Conservation (phyloP, 2,329 filamentous ascomycete genomes). For the Diaporthe helianthi region DNA sequence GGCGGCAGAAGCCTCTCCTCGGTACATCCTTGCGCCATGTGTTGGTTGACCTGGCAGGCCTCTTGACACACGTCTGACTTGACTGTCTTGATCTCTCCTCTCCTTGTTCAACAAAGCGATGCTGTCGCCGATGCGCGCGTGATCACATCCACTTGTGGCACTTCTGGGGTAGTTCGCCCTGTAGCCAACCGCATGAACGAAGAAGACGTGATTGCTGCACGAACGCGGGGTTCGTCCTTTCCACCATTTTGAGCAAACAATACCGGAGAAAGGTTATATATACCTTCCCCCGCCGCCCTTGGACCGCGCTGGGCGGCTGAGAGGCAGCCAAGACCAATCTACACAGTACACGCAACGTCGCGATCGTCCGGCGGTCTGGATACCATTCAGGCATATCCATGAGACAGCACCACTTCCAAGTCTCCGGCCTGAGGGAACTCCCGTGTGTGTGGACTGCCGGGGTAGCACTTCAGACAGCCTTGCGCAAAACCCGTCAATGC, state of each 20-base stretch:
- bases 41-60: neutral
- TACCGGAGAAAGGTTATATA: conserved; percentile 8
- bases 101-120: neutral
- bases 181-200: neutral
- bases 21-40: neutral
- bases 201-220: conserved; percentile 17
- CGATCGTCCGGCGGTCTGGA: conserved; percentile 1
- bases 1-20: conserved; percentile 4
- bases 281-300: neutral
- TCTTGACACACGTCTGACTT: neutral
- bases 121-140: neutral
- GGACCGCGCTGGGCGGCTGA: conserved; percentile 2
- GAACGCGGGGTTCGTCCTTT: conserved; percentile 17
- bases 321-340: conserved; percentile 11
- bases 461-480: neutral
- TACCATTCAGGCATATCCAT: conserved; percentile 15
- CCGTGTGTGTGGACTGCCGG: conserved; percentile 8
- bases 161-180: conserved; percentile 17
- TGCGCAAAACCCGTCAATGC: neutral
- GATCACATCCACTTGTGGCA: conserved; percentile 14
- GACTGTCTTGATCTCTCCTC: neutral
- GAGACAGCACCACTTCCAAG: neutral
- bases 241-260: conserved; percentile 21
- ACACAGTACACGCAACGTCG: neutral
- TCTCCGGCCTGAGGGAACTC: conserved; percentile 5